These are phyloP conservation scores for Phyllosticta citribraziliensis DNA, from an alignment of 2,329 filamentous ascomycete species.

Conservation along the genomic window DNA sequence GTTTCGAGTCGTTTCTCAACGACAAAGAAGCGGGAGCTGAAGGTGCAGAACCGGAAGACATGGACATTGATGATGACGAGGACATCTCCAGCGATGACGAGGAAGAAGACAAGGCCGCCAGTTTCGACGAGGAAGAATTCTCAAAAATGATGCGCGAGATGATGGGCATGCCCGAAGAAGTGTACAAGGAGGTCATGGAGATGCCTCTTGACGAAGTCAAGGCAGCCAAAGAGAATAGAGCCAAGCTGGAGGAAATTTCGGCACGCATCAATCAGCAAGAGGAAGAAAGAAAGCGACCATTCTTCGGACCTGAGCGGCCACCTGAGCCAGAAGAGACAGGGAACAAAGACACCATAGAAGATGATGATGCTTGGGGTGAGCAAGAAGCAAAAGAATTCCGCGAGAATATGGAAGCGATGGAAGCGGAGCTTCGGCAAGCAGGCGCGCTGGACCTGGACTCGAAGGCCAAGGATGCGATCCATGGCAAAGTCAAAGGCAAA, in stretches of 20 bases:
- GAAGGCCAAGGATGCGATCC: conserved; percentile 13
- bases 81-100: conserved; percentile 37
- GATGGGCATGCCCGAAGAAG: conserved; percentile 55
- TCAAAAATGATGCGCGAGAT: conserved; percentile 82
- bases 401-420: conserved; percentile 58
- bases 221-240: neutral
- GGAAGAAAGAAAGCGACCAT: conserved; percentile 2
- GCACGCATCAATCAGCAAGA: conserved; percentile 2
- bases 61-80: conserved; percentile 54
- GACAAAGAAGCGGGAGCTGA: conserved; percentile 74
- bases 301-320: conserved; percentile 9
- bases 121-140: conserved; percentile 79
- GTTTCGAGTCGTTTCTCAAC: conserved; percentile 87
- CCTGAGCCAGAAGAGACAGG: conserved; percentile 16
- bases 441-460: conserved; percentile 49
- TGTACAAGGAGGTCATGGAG: conserved; percentile 25
- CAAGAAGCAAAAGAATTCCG: conserved; percentile 53
- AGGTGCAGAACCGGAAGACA: conserved; percentile 61
- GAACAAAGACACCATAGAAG: conserved; percentile 10
- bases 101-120: conserved; percentile 63
- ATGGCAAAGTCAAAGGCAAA: conserved; percentile 19
- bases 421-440: conserved; percentile 59
- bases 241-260: neutral
- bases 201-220: conserved; percentile 10
- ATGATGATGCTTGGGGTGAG: conserved; percentile 29